Evolutionary conservation across 2,329 filamentous ascomycete genomes (phyloP).

Genomic region (Colletotrichum ledebouriae): DNA sequence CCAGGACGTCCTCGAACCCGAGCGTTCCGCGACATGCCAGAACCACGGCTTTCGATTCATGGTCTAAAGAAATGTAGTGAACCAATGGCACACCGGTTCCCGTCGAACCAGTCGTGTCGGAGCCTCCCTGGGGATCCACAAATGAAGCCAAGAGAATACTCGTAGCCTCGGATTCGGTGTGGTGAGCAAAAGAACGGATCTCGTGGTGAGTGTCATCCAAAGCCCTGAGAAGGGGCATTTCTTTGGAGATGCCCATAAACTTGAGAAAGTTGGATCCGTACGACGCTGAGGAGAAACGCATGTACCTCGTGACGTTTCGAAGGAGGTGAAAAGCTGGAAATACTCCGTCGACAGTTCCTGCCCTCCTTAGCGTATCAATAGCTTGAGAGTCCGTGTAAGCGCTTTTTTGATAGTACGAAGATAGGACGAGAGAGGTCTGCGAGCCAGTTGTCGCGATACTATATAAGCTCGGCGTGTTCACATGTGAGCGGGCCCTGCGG

Average conservation of each 20-base stretch:
- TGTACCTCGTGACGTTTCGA: slow-evolving; percentile 73
- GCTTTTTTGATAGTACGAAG: slow-evolving; percentile 62
- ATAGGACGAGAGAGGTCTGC: slow-evolving; percentile 65
- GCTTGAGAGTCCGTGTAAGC: slow-evolving; percentile 63
- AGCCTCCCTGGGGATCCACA: slow-evolving; percentile 76
- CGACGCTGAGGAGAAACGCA: slow-evolving; percentile 75
- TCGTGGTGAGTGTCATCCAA: slow-evolving; percentile 69
- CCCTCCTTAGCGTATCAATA: slow-evolving; percentile 62
- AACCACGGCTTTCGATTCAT: slow-evolving; percentile 78
- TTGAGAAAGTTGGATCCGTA: slow-evolving; percentile 75
- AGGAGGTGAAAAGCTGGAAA: slow-evolving; percentile 72
- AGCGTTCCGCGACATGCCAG: slow-evolving; percentile 80
- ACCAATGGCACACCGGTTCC: slow-evolving; percentile 78
- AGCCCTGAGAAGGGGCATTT: slow-evolving; percentile 57
- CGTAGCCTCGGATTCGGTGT: slow-evolving; percentile 69
- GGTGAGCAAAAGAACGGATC: slow-evolving; percentile 73
- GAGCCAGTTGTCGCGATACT: slow-evolving; percentile 70
- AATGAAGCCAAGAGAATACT: slow-evolving; percentile 78
- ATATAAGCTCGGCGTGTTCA: slow-evolving; percentile 68
- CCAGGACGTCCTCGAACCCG: slow-evolving; percentile 80
- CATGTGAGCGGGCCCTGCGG: slow-evolving; percentile 50
- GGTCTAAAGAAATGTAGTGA: slow-evolving; percentile 80
- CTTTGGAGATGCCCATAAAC: slow-evolving; percentile 71
- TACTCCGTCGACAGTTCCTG: slow-evolving; percentile 68
- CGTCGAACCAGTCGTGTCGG: slow-evolving; percentile 74